Percentiles rank a stretch among this genome's conserved stretches.
These are phyloP conservation scores for Arabis alpina DNA, from an alignment of 345 rosid genomes.

Conservation along the genomic window DNA sequence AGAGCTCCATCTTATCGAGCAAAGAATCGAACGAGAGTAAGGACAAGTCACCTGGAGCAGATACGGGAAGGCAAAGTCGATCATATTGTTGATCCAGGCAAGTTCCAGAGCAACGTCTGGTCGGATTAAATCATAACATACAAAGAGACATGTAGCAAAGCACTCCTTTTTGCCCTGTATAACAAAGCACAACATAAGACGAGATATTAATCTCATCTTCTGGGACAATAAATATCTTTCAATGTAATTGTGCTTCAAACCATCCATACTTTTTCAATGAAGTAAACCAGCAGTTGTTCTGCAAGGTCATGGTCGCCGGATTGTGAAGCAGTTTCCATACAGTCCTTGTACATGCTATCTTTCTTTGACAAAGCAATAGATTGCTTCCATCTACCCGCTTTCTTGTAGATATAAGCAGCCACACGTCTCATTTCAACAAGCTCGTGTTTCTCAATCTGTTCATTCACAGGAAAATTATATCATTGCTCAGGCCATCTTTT, in stretches of 20 bases:
- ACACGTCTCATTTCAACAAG: slow-evolving; percentile 99
- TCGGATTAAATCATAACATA: slow-evolving; percentile 84
- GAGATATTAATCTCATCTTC: slow-evolving; percentile 14
- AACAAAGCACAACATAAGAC: slow-evolving; percentile 22
- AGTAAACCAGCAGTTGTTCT: slow-evolving; percentile 91
- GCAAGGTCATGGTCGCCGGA: slow-evolving; percentile 98
- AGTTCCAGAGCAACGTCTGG: slow-evolving; percentile 86
- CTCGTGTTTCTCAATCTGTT: slow-evolving; percentile 97
- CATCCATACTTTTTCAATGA: slow-evolving; percentile 78
- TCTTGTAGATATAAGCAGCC: slow-evolving; percentile 97
- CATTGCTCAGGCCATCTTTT: not conserved
- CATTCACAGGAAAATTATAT: slow-evolving; percentile 26
- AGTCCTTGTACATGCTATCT: slow-evolving; percentile 89
- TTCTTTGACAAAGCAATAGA: slow-evolving; percentile 97
- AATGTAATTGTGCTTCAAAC: not conserved
- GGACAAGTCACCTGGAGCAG: slow-evolving; percentile 62
- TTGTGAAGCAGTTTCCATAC: slow-evolving; percentile 99
- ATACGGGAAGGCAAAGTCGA: slow-evolving; percentile 90
- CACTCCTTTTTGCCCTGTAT: slow-evolving; percentile 91
- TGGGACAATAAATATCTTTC: not conserved
- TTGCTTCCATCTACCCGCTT: slow-evolving; percentile 99
- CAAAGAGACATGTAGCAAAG: slow-evolving; percentile 92
- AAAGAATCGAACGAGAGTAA: not conserved
- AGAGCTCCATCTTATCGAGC: not conserved
- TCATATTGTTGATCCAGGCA: slow-evolving; percentile 89